phyloP scores from a whole-genome alignment of 768 basidiomycete species.

The Inosperma sp. region DNA sequence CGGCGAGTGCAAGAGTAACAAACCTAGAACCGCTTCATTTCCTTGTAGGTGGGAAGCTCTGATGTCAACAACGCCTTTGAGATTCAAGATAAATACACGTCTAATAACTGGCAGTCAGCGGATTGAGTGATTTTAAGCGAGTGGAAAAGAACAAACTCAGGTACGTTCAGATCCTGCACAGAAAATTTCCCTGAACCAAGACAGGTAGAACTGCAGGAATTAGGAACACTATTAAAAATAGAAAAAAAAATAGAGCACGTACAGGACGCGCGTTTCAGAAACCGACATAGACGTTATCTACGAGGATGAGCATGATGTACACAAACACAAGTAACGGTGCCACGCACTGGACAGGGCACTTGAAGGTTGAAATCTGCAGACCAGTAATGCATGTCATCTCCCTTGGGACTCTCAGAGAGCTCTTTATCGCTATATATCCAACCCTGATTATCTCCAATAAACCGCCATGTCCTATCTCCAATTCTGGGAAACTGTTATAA shows the following conservation, averaged over 20 bases:
- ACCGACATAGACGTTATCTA: conserved; percentile 51
- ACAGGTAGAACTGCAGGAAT: conserved; percentile 45
- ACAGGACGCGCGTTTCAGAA: conserved; percentile 48
- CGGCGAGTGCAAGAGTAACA: neutral
- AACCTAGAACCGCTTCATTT: conserved; percentile 52
- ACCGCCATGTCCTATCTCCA: conserved; percentile 23
- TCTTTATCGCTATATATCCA: conserved; percentile 39
- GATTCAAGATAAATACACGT: conserved; percentile 34
- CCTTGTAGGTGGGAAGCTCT: conserved; percentile 51
- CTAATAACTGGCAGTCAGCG: conserved; percentile 18
- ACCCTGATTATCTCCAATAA: conserved; percentile 50
- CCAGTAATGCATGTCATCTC: conserved; percentile 34
- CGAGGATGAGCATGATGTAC: neutral
- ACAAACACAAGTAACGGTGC: neutral
- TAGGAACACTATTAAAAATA: conserved; percentile 1
- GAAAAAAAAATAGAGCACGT: conserved; percentile 23
- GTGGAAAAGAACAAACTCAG: conserved; percentile 33
- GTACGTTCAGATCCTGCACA: conserved; percentile 38
- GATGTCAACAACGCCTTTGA: conserved; percentile 47
- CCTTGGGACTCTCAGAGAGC: neutral
- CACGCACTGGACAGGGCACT: conserved; percentile 33
- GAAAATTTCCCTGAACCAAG: conserved; percentile 53
- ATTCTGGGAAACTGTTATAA: neutral
- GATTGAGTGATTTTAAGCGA: conserved; percentile 8
- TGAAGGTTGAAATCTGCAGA: conserved; percentile 40